Evolutionary conservation across 2,329 filamentous ascomycete species (phyloP), one percentile per base, ranked within the genome.

Genomic region (Aureobasidium zeae): DNA sequence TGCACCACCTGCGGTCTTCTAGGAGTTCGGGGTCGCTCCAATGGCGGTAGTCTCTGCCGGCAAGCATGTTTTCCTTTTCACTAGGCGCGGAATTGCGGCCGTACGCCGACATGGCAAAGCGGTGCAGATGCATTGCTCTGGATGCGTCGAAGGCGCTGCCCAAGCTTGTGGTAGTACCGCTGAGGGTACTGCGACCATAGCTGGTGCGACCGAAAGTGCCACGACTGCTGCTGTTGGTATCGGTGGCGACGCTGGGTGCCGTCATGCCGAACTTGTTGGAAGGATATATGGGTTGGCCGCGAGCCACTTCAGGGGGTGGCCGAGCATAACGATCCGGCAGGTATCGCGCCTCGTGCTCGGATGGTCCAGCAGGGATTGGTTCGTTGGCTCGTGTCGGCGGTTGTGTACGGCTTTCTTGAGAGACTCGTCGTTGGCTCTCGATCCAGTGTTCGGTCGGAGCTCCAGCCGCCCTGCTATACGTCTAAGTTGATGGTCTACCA

Each of bases 31-130:
- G 75, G 32, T 63, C 60, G 57, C 86, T 79, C 50, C 82, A 88
- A 5, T 85, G 84, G 48, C 79, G 80, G 63, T 86, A 96, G n/a
- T 77, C 73, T 29, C 83, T 74, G 10, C 85, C 85, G 22, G 72
- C 72, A 12, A 94, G 68, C 89, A 96, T 96, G 60, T 91, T 86
- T 48, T 93, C 83, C 63, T 91, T 91, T 58, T 94, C 86, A 1
- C 79, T 41, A 46, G 48, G 33, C 45, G 44, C 53, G n/a, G 43
- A 15, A 24, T 20, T 15, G 31, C 25, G 41, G n/a, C n/a, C n/a
- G 29, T 44, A 44, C 4, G 32, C 9, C 4, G 31, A 17, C 31
- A 35, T 30, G 25, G 32, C 26, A 13, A 31, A 6, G 12, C 31
- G 30, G 15, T 8, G 26, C 11, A 22, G 12, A 2, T 33, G 6